Conservation (phyloP, 2,329 filamentous ascomycete species). For the Aspergillus sp. region DNA sequence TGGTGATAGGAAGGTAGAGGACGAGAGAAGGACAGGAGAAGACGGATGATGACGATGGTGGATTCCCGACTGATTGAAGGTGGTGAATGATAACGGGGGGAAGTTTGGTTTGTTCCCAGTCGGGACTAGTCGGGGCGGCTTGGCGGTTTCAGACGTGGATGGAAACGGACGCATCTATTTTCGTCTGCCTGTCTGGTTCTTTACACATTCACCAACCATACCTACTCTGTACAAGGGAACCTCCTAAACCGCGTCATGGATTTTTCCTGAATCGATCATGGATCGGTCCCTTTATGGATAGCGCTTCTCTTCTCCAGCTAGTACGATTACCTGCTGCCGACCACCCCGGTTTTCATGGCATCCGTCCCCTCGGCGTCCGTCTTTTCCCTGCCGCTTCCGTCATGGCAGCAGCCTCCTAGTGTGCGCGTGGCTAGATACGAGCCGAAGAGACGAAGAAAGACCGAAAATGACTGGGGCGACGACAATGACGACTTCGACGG, state of each 20-base stretch:
- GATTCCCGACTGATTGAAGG: background rate
- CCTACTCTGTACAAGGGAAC: background rate
- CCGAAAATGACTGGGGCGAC: conserved; percentile 25
- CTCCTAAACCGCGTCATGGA: background rate
- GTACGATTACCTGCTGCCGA: background rate
- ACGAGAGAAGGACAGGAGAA: background rate
- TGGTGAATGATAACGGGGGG: conserved; percentile 4
- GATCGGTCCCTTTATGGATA: conserved; percentile 6
- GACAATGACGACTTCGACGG: conserved; percentile 23
- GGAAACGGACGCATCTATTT: background rate
- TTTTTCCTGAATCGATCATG: background rate
- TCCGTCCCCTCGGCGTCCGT: conserved; percentile 30
- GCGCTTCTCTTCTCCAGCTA: conserved; percentile 4
- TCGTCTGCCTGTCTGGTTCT: background rate
- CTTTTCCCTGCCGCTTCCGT: conserved; percentile 38
- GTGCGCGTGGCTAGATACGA: conserved; percentile 37
- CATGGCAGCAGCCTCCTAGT: conserved; percentile 36
- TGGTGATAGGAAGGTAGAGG: background rate
- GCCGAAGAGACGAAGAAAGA: conserved; percentile 33
- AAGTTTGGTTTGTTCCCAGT: conserved; percentile 6
- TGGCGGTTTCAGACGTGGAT: background rate
- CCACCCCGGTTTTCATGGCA: conserved; percentile 24
- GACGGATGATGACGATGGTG: background rate
- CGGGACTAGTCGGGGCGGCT: conserved; percentile 3
- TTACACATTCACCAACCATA: background rate